phyloP scores from a whole-genome alignment of 164 flowering plant genomes.

The Aristolochia californica region DNA sequence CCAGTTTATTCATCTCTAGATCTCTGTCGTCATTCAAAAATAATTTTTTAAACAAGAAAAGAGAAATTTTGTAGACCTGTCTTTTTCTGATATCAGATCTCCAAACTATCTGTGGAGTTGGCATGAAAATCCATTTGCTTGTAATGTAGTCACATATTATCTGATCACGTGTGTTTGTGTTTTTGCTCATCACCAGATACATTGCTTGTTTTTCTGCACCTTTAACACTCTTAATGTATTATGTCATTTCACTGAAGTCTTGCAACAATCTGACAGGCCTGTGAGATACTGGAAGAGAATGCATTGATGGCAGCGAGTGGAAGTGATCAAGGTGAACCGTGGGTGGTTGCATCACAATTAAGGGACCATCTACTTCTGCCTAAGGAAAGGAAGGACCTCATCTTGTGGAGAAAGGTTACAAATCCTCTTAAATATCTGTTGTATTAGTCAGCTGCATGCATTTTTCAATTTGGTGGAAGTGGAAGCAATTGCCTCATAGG shows the following conservation, averaged over 20 bases:
- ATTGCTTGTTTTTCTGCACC: neutral
- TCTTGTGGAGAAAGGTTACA: conserved; percentile 70
- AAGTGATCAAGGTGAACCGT: conserved; percentile 46
- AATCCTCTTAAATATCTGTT: neutral
- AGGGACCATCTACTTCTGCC: conserved; percentile 87
- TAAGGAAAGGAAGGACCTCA: conserved; percentile 62
- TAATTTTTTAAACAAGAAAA: too few relatives aligned
- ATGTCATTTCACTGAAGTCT: neutral
- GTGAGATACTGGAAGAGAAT: conserved; percentile 88
- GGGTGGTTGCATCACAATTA: conserved; percentile 80
- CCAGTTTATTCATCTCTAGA: too few relatives aligned
- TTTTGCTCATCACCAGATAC: too few relatives aligned
- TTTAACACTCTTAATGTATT: neutral
- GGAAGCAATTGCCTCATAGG: too few relatives aligned
- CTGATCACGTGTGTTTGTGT: too few relatives aligned
- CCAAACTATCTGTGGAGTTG: too few relatives aligned
- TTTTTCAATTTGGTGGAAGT: neutral
- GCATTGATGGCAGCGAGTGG: conserved; percentile 43
- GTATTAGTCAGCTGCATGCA: conserved; percentile 3
- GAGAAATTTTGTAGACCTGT: too few relatives aligned
- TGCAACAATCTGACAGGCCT: conserved; percentile 38
- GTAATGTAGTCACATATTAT: too few relatives aligned
- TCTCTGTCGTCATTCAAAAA: too few relatives aligned
- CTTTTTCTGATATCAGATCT: too few relatives aligned
- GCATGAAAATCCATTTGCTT: too few relatives aligned